These are phyloP conservation scores for Quercus phellos DNA, from an alignment of 331 rosid species.

Conservation along the genomic window DNA sequence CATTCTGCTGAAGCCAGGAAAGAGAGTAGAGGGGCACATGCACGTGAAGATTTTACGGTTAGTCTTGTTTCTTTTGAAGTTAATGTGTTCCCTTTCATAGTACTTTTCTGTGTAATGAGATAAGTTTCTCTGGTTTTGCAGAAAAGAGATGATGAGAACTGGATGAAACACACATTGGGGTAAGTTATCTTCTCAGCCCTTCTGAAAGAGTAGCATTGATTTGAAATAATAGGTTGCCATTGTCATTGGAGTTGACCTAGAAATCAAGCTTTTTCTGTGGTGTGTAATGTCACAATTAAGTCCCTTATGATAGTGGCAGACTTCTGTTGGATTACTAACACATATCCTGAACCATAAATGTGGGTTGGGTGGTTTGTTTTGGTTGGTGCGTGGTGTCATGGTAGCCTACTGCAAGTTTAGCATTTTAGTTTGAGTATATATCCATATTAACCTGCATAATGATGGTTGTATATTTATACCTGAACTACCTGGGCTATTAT, in stretches of 20 bases:
- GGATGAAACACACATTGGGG: conserved; percentile 96
- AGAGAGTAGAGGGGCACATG: conserved; percentile 99
- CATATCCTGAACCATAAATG: background rate
- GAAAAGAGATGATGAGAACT: conserved; percentile 87
- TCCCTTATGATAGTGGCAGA: background rate
- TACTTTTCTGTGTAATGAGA: conserved; percentile 6
- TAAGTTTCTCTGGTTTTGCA: conserved; percentile 40
- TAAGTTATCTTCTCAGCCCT: conserved; percentile 34
- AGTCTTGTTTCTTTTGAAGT: conserved; percentile 2
- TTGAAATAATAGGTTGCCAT: background rate
- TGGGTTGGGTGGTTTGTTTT: background rate
- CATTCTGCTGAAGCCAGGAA: conserved; percentile 99
- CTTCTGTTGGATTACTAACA: background rate
- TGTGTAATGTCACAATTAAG: background rate
- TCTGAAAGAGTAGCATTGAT: background rate
- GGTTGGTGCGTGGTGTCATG: background rate
- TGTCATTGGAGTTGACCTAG: background rate
- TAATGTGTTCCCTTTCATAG: background rate
- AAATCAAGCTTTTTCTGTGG: background rate
- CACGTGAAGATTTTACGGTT: conserved; percentile 91
- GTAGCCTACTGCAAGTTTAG: no score
- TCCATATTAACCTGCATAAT: no score
- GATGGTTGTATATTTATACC: no score
- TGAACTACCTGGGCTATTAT: no score
- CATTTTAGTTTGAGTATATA: no score